A percentile compares a stretch with the other conserved stretches of the same genome.
These are phyloP conservation scores for Senecio squalidus DNA, from an alignment of 140 eudicot species.

Conservation along the genomic window DNA sequence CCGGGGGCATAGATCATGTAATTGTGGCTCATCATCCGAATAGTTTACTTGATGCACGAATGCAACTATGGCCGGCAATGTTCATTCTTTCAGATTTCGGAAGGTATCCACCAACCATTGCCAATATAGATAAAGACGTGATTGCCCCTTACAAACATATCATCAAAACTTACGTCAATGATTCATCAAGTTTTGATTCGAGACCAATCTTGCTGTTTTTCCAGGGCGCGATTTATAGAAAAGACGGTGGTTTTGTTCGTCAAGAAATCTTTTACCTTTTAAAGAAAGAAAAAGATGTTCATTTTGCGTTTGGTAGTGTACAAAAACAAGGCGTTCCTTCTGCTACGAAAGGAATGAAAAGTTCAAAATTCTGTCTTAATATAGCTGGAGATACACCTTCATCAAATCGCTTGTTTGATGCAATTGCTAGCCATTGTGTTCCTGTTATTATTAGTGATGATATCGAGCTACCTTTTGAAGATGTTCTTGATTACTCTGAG, in stretches of 20 bases:
- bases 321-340: conserved; percentile 52
- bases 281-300: conserved; percentile 74
- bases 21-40: conserved; percentile 87
- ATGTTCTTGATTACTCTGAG: conserved; percentile 75
- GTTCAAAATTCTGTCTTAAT: conserved; percentile 91
- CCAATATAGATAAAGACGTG: conserved; percentile 85
- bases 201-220: conserved; percentile 80
- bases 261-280: conserved; percentile 75
- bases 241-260: conserved; percentile 84
- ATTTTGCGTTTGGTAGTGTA: conserved; percentile 71
- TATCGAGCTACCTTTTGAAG: conserved; percentile 89
- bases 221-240: conserved; percentile 89
- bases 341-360: conserved; percentile 78
- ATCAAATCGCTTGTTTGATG: conserved; percentile 93
- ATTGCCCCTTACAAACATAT: conserved; percentile 92
- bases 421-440: conserved; percentile 89
- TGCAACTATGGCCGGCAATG: conserved; percentile 82
- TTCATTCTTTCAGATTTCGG: conserved; percentile 88
- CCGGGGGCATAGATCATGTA: conserved; percentile 79
- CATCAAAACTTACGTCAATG: conserved; percentile 42
- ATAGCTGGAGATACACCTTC: conserved; percentile 97
- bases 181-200: conserved; percentile 57
- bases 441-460: conserved; percentile 92
- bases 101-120: conserved; percentile 83
- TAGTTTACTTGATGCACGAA: conserved; percentile 72